Percentiles rank a stretch among this genome's conserved stretches.
Conservation (phyloP, 768 basidiomycete species). For the Leucocoprinus birnbaumii region DNA sequence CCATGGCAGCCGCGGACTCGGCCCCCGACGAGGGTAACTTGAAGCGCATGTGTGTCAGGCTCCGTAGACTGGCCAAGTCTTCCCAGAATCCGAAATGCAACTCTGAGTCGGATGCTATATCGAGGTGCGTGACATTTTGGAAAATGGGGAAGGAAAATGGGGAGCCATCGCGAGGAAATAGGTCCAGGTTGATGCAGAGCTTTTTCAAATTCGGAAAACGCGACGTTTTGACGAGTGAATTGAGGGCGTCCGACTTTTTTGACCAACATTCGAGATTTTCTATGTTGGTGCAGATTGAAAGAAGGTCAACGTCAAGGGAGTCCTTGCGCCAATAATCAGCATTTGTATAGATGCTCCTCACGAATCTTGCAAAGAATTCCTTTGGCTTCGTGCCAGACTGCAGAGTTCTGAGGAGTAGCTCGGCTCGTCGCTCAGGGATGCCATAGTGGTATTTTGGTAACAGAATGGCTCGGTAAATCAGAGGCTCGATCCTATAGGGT, state of each 20-base stretch:
- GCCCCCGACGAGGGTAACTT: background rate
- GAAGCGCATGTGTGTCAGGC: no score
- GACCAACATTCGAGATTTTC: no score
- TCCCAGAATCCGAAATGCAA: no score
- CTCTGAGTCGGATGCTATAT: background rate
- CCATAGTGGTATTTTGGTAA: background rate
- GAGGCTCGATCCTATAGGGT: slow-evolving; percentile 1
- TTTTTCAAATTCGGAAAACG: background rate
- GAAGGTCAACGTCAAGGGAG: no score
- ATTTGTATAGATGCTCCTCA: no score
- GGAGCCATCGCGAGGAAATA: background rate
- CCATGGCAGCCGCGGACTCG: background rate
- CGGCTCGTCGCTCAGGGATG: background rate
- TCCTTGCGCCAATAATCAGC: no score
- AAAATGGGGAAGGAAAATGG: background rate
- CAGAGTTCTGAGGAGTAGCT: background rate
- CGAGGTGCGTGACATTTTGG: slow-evolving; percentile 3
- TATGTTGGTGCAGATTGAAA: no score
- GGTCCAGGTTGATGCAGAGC: background rate
- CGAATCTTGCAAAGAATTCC: background rate
- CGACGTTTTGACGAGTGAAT: no score
- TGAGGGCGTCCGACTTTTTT: no score
- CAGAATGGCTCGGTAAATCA: background rate
- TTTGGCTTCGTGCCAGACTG: background rate
- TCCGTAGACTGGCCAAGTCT: no score